A percentile compares a stretch with the other conserved stretches of the same genome.
phyloP scores from a whole-genome alignment of 371 early-diverging fungal species.

The Chytridium lagenaria region DNA sequence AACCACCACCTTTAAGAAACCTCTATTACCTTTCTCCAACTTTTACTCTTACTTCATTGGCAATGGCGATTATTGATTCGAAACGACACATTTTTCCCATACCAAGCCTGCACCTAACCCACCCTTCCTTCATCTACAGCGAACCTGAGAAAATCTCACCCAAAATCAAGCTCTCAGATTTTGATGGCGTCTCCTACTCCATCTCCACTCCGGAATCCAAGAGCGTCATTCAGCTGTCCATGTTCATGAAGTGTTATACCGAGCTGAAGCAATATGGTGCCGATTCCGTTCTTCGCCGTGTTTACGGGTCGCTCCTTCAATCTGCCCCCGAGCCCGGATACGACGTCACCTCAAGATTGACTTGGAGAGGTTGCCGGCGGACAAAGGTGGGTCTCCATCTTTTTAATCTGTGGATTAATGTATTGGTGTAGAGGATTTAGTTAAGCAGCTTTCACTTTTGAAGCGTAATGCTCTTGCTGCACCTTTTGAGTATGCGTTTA shows the following conservation, averaged over 20 bases:
- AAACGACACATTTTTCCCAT: not conserved
- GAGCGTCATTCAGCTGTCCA: slow-evolving; percentile 73
- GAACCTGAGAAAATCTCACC: slow-evolving; percentile 79
- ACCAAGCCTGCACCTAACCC: not conserved
- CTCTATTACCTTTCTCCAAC: not conserved
- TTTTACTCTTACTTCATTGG: not conserved
- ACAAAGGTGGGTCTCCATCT: slow-evolving; percentile 55
- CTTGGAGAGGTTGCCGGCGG: slow-evolving; percentile 72
- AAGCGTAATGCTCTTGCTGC: slow-evolving; percentile 94
- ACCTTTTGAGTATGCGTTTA: slow-evolving; percentile 91
- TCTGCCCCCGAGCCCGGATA: slow-evolving; percentile 74
- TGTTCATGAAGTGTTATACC: slow-evolving; percentile 80
- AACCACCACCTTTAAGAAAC: not conserved
- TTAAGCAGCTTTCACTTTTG: slow-evolving; percentile 80
- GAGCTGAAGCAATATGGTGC: slow-evolving; percentile 86
- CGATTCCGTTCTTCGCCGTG: slow-evolving; percentile 73
- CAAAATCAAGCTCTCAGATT: slow-evolving; percentile 84
- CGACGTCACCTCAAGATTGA: slow-evolving; percentile 87
- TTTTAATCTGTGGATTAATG: not conserved
- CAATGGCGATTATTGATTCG: too few relatives aligned
- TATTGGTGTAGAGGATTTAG: slow-evolving; percentile 66
- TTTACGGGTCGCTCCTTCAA: slow-evolving; percentile 75
- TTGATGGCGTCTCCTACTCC: slow-evolving; percentile 92
- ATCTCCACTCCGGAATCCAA: slow-evolving; percentile 80
- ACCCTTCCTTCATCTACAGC: slow-evolving; percentile 42